A percentile compares a stretch with the other conserved stretches of the same genome.
These are phyloP conservation scores for Polygonum aviculare DNA, from an alignment of 148 eudicot genomes.

Conservation along the genomic window DNA sequence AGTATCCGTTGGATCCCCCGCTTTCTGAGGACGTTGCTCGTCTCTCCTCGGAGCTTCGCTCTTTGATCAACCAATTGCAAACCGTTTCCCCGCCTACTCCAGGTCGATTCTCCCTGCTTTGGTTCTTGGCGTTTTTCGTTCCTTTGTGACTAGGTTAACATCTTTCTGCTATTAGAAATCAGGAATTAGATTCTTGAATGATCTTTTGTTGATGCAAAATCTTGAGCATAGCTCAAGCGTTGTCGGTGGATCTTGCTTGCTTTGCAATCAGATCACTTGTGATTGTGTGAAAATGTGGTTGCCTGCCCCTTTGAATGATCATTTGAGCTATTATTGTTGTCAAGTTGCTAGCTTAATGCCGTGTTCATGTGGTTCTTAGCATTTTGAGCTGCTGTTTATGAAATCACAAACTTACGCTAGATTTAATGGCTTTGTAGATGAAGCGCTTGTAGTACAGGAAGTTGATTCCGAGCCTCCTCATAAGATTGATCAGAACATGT, in stretches of 20 bases:
- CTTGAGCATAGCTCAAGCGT: neutral
- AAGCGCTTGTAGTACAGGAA: slow-evolving; percentile 45
- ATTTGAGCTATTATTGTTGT: neutral
- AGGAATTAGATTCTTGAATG: neutral
- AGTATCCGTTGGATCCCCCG: slow-evolving; percentile 45
- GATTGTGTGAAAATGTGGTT: neutral
- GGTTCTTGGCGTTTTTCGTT: neutral
- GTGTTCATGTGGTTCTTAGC: neutral
- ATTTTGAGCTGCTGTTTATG: neutral
- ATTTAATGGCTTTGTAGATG: slow-evolving; percentile 31
- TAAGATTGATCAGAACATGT: slow-evolving; percentile 95
- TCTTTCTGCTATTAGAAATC: neutral
- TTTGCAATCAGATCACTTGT: neutral
- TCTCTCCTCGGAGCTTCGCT: slow-evolving; percentile 42
- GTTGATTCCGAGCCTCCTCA: slow-evolving; percentile 67
- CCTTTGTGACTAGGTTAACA: neutral
- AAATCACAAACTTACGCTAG: neutral
- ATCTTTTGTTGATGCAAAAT: neutral
- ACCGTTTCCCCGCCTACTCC: slow-evolving; percentile 31
- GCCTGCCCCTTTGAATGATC: neutral
- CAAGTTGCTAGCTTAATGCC: neutral
- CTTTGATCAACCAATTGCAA: slow-evolving; percentile 33
- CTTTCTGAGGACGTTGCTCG: slow-evolving; percentile 54
- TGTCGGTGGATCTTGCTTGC: neutral
- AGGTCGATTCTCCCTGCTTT: slow-evolving; percentile 24